phyloP scores from a whole-genome alignment of 176 grass and related monocot species.

The Otatea glauca region DNA sequence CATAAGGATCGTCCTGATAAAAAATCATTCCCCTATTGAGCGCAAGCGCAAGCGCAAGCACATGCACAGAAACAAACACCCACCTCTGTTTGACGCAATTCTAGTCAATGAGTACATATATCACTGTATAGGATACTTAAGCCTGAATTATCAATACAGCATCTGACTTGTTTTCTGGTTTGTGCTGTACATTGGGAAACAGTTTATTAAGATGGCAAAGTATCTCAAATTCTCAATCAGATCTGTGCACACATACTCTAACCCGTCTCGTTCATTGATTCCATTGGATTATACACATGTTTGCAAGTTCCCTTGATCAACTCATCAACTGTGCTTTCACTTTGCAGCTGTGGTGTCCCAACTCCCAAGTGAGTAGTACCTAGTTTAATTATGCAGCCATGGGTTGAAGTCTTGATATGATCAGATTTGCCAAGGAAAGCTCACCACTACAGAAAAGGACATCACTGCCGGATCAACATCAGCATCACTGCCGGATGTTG shows the following conservation, averaged over 20 bases:
- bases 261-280: background rate
- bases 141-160: background rate
- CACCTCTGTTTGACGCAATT: background rate
- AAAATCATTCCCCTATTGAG: background rate
- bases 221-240: background rate
- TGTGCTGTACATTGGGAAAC: conserved; percentile 28
- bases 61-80: background rate
- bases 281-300: background rate
- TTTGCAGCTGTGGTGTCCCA: conserved; percentile 15
- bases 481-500: no score
- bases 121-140: background rate
- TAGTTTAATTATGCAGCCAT: conserved; percentile 24
- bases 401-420: conserved; percentile 37
- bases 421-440: conserved; percentile 13
- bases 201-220: conserved; percentile 20
- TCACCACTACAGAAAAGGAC: no score
- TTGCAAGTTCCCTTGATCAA: conserved; percentile 18
- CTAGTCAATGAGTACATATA: background rate
- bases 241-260: conserved; percentile 16
- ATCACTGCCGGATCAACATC: no score
- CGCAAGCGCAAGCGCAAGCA: background rate
- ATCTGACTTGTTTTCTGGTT: conserved; percentile 29
- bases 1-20: background rate
- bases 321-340: conserved; percentile 4
- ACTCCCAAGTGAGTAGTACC: background rate